Conservation (phyloP, 495 filamentous ascomycete species). For the Penicillium cinerascens region DNA sequence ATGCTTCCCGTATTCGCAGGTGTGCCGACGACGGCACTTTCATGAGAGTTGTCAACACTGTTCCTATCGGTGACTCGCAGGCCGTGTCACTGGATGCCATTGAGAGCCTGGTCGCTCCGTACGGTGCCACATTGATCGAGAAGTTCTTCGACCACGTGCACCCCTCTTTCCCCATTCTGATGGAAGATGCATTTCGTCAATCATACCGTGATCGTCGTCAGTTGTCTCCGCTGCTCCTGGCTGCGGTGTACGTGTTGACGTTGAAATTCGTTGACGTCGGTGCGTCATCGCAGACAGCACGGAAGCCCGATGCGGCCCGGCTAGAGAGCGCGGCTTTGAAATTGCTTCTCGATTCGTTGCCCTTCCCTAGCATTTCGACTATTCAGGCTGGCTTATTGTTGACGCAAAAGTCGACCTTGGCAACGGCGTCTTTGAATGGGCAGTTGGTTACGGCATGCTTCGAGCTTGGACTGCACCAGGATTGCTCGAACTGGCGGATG, state of each 20-base stretch:
- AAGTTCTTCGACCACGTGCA: slow-evolving; percentile 87
- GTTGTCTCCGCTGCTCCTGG: slow-evolving; percentile 79
- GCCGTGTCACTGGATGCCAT: slow-evolving; percentile 71
- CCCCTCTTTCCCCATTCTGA: slow-evolving; percentile 84
- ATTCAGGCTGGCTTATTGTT: slow-evolving; percentile 88
- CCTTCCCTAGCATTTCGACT: slow-evolving; percentile 84
- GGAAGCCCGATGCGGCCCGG: slow-evolving; percentile 68
- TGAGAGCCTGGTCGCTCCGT: slow-evolving; percentile 75
- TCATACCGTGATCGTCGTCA: slow-evolving; percentile 75
- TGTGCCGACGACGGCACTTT: slow-evolving; percentile 83
- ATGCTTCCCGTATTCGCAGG: slow-evolving; percentile 57
- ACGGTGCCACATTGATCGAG: slow-evolving; percentile 77
- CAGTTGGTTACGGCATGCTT: slow-evolving; percentile 61
- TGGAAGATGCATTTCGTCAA: slow-evolving; percentile 83
- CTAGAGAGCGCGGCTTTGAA: slow-evolving; percentile 75
- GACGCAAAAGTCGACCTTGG: slow-evolving; percentile 81
- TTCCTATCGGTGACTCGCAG: slow-evolving; percentile 36
- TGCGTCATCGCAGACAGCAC: slow-evolving; percentile 57
- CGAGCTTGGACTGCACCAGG: slow-evolving; percentile 55
- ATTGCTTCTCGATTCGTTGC: slow-evolving; percentile 71
- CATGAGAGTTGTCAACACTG: slow-evolving; percentile 51
- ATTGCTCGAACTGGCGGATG: slow-evolving; percentile 54
- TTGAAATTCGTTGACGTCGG: slow-evolving; percentile 86
- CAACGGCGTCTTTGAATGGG: slow-evolving; percentile 81
- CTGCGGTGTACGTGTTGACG: slow-evolving; percentile 86